These are phyloP conservation scores for Collybiopsis confluens DNA, from an alignment of 768 basidiomycete genomes.

Conservation along the genomic window DNA sequence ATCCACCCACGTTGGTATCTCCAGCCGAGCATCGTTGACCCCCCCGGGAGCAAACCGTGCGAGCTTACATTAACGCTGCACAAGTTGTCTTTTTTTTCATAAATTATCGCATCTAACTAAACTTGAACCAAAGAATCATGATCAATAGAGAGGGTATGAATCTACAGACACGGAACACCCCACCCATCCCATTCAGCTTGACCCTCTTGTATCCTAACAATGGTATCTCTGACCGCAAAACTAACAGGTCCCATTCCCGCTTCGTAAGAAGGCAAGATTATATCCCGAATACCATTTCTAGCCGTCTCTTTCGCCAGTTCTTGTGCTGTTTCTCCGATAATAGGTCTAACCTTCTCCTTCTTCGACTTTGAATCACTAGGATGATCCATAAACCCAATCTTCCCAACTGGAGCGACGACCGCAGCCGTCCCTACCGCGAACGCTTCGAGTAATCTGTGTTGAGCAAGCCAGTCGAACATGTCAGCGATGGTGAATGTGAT, in stretches of 20 bases:
- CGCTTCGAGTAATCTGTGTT: slow-evolving; percentile 63
- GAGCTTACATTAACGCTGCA: too few species aligned
- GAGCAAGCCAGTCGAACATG: slow-evolving; percentile 37
- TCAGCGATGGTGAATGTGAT: slow-evolving; percentile 56
- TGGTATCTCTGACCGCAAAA: slow-evolving; percentile 54
- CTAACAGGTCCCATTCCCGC: slow-evolving; percentile 52
- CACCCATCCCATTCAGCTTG: slow-evolving; percentile 57
- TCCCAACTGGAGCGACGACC: slow-evolving; percentile 58
- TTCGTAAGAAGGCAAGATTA: slow-evolving; percentile 47
- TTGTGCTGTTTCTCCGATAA: too few species aligned
- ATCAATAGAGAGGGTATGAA: too few species aligned
- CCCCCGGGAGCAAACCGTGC: too few species aligned
- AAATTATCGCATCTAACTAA: too few species aligned
- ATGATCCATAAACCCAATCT: slow-evolving; percentile 53
- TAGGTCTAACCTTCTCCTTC: slow-evolving; percentile 25
- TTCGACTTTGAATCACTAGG: too few species aligned
- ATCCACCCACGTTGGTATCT: too few species aligned
- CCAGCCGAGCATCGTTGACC: too few species aligned
- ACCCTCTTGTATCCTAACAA: slow-evolving; percentile 74
- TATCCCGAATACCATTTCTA: slow-evolving; percentile 1
- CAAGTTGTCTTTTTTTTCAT: too few species aligned
- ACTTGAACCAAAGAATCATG: too few species aligned
- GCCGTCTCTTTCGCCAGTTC: too few species aligned
- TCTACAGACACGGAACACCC: slow-evolving; percentile 35
- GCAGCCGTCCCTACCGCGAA: slow-evolving; percentile 81